Conservation (phyloP, 164 flowering plant genomes). For the Amborella trichopoda region DNA sequence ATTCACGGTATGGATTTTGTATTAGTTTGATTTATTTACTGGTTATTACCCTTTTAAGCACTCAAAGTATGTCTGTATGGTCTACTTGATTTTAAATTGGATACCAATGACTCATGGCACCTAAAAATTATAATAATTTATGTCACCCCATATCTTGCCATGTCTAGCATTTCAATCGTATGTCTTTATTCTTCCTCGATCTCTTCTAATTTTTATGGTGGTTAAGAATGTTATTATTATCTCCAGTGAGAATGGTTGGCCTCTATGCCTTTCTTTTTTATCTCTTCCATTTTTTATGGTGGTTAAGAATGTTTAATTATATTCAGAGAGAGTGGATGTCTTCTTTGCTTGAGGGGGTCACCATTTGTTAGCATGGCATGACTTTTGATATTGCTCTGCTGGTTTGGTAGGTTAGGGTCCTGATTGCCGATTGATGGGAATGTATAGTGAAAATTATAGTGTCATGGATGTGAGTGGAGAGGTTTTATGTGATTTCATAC, state of each 20-base stretch:
- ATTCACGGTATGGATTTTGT: conserved; percentile 49
- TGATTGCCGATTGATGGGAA: too few relatives aligned
- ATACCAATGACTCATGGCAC: neutral
- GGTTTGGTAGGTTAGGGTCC: too few relatives aligned
- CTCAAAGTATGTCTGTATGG: neutral
- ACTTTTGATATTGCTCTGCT: too few relatives aligned
- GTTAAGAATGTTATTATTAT: neutral
- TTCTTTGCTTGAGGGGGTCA: too few relatives aligned
- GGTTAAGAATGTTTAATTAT: too few relatives aligned
- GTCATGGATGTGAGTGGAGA: too few relatives aligned
- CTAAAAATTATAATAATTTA: neutral
- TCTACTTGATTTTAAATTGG: neutral
- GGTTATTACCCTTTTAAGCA: neutral
- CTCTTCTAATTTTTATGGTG: neutral
- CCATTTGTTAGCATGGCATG: too few relatives aligned
- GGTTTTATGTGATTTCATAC: too few relatives aligned
- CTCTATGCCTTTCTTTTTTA: too few relatives aligned
- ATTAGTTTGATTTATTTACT: neutral
- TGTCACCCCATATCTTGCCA: neutral
- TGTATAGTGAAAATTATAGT: too few relatives aligned
- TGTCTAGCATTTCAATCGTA: neutral
- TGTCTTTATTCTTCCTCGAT: neutral
- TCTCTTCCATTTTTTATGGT: too few relatives aligned
- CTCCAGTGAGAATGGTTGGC: neutral
- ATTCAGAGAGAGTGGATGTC: too few relatives aligned